phyloP scores from a whole-genome alignment of 2,329 filamentous ascomycete genomes.

The Rosellinia necatrix region DNA sequence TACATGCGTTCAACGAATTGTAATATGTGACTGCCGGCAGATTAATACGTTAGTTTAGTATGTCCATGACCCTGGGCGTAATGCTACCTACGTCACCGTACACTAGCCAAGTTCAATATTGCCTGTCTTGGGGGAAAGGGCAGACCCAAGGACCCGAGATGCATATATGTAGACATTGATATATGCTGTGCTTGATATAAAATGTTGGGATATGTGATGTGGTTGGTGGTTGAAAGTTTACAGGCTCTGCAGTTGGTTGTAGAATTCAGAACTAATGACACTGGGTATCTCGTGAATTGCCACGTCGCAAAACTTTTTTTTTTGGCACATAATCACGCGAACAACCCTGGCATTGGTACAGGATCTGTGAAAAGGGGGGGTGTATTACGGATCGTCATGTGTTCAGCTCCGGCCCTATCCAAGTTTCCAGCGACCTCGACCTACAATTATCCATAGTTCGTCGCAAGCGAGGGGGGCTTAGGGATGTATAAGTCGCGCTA shows the following conservation, averaged over 20 bases:
- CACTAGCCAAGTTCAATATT: background rate
- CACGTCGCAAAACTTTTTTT: background rate
- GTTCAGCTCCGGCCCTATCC: background rate
- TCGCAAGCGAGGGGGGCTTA: background rate
- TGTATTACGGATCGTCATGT: slow-evolving; percentile 11
- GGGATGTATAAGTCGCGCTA: too few species aligned
- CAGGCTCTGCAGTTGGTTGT: too few species aligned
- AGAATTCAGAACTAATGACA: background rate
- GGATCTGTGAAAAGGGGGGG: background rate
- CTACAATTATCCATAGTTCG: background rate
- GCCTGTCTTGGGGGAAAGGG: background rate
- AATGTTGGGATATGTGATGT: background rate
- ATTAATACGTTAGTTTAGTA: background rate
- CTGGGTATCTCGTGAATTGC: background rate
- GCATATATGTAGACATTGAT: background rate
- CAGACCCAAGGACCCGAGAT: too few species aligned
- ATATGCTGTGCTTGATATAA: background rate
- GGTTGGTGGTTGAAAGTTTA: too few species aligned
- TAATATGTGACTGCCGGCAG: background rate
- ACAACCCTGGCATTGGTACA: background rate
- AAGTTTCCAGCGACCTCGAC: background rate
- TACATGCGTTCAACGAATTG: background rate
- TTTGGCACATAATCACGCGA: background rate
- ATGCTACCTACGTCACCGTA: slow-evolving; percentile 10
- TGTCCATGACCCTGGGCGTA: background rate